Evolutionary conservation across 345 rosid genomes (phyloP).

Genomic region (Dipteronia dyeriana): DNA sequence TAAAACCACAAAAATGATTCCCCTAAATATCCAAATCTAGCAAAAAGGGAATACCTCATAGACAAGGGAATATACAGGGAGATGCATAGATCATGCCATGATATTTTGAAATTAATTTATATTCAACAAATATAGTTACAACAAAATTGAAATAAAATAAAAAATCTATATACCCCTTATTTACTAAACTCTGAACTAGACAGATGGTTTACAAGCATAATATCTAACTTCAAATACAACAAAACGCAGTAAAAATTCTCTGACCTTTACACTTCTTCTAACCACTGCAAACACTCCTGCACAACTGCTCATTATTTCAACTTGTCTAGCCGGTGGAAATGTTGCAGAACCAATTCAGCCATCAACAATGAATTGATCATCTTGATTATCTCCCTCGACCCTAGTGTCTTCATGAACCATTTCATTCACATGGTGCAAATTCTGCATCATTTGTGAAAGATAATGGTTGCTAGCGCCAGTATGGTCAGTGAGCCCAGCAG

Average conservation of each 20-base stretch:
- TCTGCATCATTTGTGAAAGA: slow-evolving; percentile 79
- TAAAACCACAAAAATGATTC: too few species aligned
- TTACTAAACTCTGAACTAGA: slow-evolving; percentile 24
- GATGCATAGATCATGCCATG: background rate
- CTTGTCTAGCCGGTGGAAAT: background rate
- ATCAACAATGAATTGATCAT: slow-evolving; percentile 78
- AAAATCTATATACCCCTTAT: slow-evolving; percentile 19
- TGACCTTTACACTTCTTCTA: slow-evolving; percentile 43
- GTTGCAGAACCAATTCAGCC: slow-evolving; percentile 39
- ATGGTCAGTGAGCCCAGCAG: slow-evolving; percentile 65
- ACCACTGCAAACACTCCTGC: slow-evolving; percentile 14
- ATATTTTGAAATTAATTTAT: background rate
- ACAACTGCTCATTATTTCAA: slow-evolving; percentile 6
- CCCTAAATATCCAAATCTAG: too few species aligned
- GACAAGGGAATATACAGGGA: background rate
- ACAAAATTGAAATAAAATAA: slow-evolving; percentile 17
- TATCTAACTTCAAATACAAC: slow-evolving; percentile 24
- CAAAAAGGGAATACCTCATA: too few species aligned
- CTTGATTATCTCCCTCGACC: slow-evolving; percentile 76
- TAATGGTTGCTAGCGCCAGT: slow-evolving; percentile 59
- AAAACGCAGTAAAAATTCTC: slow-evolving; percentile 30
- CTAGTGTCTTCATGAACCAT: slow-evolving; percentile 65
- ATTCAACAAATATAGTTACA: slow-evolving; percentile 26
- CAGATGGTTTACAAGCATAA: slow-evolving; percentile 29
- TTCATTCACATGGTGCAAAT: slow-evolving; percentile 70